Evolutionary conservation across 495 filamentous ascomycete species (phyloP).

Genomic region (Aspergillus baeticus): DNA sequence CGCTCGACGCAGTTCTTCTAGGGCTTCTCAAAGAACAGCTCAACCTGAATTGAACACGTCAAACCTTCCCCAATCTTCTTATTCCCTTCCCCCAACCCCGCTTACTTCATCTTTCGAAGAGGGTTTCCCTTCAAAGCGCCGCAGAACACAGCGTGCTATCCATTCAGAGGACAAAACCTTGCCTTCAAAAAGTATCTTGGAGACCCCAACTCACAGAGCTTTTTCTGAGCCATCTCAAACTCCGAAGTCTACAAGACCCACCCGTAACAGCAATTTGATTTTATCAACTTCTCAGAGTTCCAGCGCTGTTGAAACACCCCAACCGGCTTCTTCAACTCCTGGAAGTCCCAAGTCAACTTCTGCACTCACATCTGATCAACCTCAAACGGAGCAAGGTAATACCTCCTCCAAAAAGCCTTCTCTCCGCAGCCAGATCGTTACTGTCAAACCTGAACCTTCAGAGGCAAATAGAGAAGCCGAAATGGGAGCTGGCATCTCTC

Average conservation of each 20-base stretch:
- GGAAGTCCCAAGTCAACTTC: constrained; percentile 9
- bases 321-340: neutral
- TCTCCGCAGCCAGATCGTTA: constrained; percentile 11
- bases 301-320: neutral
- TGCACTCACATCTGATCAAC: constrained; percentile 1
- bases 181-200: constrained; percentile 7
- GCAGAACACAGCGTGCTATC: constrained; percentile 20
- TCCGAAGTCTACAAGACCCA: neutral
- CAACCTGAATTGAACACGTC: constrained; percentile 16
- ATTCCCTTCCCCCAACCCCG: constrained; percentile 26
- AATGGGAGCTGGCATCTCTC: constrained; percentile 6
- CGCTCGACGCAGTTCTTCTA: constrained; percentile 24
- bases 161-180: constrained; percentile 14
- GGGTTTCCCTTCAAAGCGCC: constrained; percentile 27
- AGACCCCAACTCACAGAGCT: constrained; percentile 1
- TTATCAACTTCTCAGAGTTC: neutral
- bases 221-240: constrained; percentile 2
- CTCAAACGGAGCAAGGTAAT: constrained; percentile 2
- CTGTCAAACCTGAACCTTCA: constrained; percentile 9
- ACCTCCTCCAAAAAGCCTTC: constrained; percentile 13
- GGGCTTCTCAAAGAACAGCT: constrained; percentile 21
- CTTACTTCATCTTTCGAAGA: constrained; percentile 27
- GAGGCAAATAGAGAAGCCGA: constrained; percentile 1
- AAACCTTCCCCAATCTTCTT: constrained; percentile 20
- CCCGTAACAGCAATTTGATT: neutral